phyloP scores from a whole-genome alignment of 495 filamentous ascomycete species.

The Oleoguttula mirabilis region DNA sequence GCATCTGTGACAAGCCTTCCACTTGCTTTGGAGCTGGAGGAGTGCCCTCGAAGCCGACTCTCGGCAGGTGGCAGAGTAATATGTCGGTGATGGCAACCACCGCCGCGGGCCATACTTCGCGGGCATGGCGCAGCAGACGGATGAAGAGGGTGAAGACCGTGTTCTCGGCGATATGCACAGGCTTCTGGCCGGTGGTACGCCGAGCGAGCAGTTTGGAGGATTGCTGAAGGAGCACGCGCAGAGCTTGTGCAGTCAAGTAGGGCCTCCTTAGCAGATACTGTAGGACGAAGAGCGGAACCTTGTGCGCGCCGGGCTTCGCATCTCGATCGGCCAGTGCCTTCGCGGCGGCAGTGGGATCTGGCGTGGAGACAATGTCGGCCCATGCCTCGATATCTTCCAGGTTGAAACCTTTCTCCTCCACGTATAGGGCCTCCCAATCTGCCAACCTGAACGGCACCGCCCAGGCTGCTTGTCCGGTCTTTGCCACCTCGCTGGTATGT shows the following conservation, averaged over 20 bases:
- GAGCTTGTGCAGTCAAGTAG: slow-evolving; percentile 31
- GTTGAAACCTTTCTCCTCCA: slow-evolving; percentile 33
- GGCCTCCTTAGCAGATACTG: slow-evolving; percentile 39
- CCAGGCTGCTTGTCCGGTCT: slow-evolving; percentile 2
- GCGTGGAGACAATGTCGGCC: slow-evolving; percentile 45
- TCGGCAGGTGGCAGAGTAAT: slow-evolving; percentile 1
- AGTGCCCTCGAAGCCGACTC: not conserved
- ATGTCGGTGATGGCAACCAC: slow-evolving; percentile 34
- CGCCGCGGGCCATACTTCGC: slow-evolving; percentile 44
- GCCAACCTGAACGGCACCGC: slow-evolving; percentile 2
- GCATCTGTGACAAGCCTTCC: slow-evolving; percentile 24
- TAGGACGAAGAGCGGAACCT: slow-evolving; percentile 11
- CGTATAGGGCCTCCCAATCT: slow-evolving; percentile 22
- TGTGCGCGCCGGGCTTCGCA: not conserved
- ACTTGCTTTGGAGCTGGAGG: slow-evolving; percentile 1
- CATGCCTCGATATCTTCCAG: slow-evolving; percentile 43
- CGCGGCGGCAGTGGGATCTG: slow-evolving; percentile 31
- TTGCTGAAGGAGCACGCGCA: slow-evolving; percentile 34
- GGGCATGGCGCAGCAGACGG: slow-evolving; percentile 48
- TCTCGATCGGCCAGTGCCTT: not conserved
- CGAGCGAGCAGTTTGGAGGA: not conserved
- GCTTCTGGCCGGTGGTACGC: not conserved
- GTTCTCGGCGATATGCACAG: slow-evolving; percentile 1
- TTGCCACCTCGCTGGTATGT: not conserved
- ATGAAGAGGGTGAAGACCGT: slow-evolving; percentile 33